Conservation (phyloP, 1,139 yeast genomes). For the Arxiozyma bovina region DNA sequence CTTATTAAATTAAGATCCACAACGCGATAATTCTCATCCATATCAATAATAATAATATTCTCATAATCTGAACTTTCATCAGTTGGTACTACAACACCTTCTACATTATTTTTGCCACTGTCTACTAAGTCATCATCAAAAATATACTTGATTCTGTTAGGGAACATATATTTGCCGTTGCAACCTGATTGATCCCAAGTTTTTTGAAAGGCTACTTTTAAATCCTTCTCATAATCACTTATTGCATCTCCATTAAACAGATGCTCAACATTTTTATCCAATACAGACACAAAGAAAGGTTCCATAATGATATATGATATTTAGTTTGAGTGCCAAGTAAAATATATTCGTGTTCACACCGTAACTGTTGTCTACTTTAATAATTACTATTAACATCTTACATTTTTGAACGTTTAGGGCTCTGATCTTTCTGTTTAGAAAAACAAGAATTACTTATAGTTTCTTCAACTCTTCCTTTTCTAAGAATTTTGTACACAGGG, state of each 20-base stretch:
- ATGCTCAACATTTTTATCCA: slow-evolving; percentile 13
- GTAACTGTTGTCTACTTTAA: background rate
- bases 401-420: too few species aligned
- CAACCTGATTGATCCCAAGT: background rate
- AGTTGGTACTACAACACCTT: too few species aligned
- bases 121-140: slow-evolving; percentile 28
- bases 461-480: too few species aligned
- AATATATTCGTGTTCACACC: too few species aligned
- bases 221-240: background rate
- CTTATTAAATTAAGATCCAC: slow-evolving; percentile 25
- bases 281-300: slow-evolving; percentile 10
- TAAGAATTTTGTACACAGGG: too few species aligned
- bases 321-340: too few species aligned
- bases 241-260: slow-evolving; percentile 3
- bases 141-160: slow-evolving; percentile 26
- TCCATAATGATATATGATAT: background rate
- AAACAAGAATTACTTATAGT: too few species aligned
- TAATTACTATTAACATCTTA: too few species aligned
- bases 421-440: too few species aligned
- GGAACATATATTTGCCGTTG: slow-evolving; percentile 15
- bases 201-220: too few species aligned
- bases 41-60: slow-evolving; percentile 30
- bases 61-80: slow-evolving; percentile 18
- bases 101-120: slow-evolving; percentile 10
- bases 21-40: slow-evolving; percentile 24